Conservation (phyloP, 805 yeast species). For the Wickerhamiella occidentalis region DNA sequence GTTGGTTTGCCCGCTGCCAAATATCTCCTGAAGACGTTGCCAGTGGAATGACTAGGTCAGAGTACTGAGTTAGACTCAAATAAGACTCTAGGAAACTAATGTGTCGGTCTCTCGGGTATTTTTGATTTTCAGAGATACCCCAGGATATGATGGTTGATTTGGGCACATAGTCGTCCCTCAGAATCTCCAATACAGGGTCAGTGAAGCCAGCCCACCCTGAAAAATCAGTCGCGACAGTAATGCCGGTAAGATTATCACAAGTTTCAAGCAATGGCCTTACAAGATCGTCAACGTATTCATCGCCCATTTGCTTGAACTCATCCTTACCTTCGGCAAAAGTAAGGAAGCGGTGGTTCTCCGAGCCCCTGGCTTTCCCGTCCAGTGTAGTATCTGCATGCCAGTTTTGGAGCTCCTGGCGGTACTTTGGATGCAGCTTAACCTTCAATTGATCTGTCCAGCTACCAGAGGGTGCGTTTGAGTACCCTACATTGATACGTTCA, state of each 20-base stretch:
- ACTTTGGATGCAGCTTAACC: conserved; percentile 51
- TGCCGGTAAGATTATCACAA: conserved; percentile 62
- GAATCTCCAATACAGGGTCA: conserved; percentile 35
- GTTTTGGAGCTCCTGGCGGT: conserved; percentile 40
- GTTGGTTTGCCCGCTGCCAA: conserved; percentile 24
- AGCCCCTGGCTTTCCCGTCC: conserved; percentile 27
- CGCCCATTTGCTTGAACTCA: conserved; percentile 37
- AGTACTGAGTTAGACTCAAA: conserved; percentile 15
- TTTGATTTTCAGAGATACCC: conserved; percentile 10
- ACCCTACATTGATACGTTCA: conserved; percentile 8
- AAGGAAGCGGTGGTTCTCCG: conserved; percentile 19
- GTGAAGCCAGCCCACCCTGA: conserved; percentile 79
- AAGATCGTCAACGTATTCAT: conserved; percentile 45
- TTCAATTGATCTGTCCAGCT: conserved; percentile 73
- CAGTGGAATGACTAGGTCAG: conserved; percentile 20
- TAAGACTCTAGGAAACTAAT: conserved; percentile 14
- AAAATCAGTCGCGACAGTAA: conserved; percentile 55
- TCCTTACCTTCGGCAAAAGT: conserved; percentile 41
- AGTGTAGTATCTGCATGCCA: conserved; percentile 40
- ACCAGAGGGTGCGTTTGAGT: neutral
- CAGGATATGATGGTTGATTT: conserved; percentile 17
- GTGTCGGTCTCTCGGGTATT: neutral
- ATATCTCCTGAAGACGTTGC: neutral
- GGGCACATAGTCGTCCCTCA: conserved; percentile 38
- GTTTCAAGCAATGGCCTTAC: conserved; percentile 57